Evolutionary conservation across 371 early-diverging fungal genomes (phyloP), one percentile per base, ranked within the genome.

Genomic region (Cokeromyces recurvatus): DNA sequence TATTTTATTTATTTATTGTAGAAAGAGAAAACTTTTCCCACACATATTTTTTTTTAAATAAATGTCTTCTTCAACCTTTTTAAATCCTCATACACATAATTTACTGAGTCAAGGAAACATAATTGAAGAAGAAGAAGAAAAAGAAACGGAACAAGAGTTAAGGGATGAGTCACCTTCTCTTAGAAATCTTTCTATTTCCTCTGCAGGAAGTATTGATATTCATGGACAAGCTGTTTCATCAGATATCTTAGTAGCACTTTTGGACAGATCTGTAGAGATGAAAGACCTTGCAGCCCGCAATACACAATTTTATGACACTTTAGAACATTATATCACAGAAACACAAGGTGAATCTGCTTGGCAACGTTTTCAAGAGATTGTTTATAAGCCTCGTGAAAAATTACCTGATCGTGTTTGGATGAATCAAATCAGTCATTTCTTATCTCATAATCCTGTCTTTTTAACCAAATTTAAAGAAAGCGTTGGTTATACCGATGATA

Each of bases 371-470:
- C 51, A 63, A 37, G 57, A 60, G 6, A 32, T 72, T 25, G 31
- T 67, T 1, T 64, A 68, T 34, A 46, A 68, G 16, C 55, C 64
- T 38, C 71, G 76, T 31, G 65, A 70, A 29, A 62, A 64, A 12
- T 36, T 68, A 15, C 48, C 63, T 2, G 74, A 76, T 35, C 49
- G 56, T 12, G 46, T 45, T 16, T 68, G 80, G 68, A 59, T 73
- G 46, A 43, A 54, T 32, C 64, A 66, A 7, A 56, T 66, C 11
- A 46, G 36, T 4, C 44, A 56, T 12, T 79, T 57, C 43, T 55
- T 81, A 15, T 46, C 24, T 8, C 52, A 61, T 15, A 71, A 69
- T 16, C 70, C 65, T 17, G 68, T 68, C 0, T 76, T 82, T 46
- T 32, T 76, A 31, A 42, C 50, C 4, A 76, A 57, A 36, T 70